phyloP scores from a whole-genome alignment of 345 rosid species.

The Conringia planisiliqua region DNA sequence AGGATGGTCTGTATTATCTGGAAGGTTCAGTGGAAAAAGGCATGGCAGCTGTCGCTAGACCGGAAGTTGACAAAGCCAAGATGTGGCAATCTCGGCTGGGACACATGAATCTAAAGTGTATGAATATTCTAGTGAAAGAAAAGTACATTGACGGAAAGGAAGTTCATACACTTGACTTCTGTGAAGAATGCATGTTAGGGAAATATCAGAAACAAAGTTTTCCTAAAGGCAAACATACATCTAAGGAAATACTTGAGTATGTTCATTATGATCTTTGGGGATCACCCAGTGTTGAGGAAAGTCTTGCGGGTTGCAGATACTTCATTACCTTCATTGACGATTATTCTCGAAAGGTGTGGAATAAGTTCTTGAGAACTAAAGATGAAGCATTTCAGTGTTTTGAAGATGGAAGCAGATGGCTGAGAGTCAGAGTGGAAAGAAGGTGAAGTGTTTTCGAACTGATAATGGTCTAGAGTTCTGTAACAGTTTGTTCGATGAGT shows the following conservation, averaged over 20 bases:
- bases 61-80: background rate
- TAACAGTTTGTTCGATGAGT: no score
- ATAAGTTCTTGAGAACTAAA: background rate
- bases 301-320: background rate
- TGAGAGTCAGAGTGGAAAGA: background rate
- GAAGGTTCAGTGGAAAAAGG: background rate
- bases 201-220: background rate
- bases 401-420: background rate
- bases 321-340: background rate
- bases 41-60: background rate
- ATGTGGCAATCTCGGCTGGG: no score
- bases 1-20: no score
- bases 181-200: background rate
- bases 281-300: background rate
- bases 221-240: background rate
- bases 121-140: background rate
- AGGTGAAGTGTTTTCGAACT: background rate
- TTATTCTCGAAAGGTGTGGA: background rate
- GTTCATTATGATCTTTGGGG: background rate
- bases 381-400: background rate
- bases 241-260: background rate
- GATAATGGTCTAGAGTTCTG: background rate
- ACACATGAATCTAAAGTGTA: background rate
- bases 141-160: background rate
- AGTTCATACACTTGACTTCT: background rate